A percentile compares a stretch with the other conserved stretches of the same genome.
Evolutionary conservation across 345 rosid genomes (phyloP).

Genomic region (Euclidium syriacum): DNA sequence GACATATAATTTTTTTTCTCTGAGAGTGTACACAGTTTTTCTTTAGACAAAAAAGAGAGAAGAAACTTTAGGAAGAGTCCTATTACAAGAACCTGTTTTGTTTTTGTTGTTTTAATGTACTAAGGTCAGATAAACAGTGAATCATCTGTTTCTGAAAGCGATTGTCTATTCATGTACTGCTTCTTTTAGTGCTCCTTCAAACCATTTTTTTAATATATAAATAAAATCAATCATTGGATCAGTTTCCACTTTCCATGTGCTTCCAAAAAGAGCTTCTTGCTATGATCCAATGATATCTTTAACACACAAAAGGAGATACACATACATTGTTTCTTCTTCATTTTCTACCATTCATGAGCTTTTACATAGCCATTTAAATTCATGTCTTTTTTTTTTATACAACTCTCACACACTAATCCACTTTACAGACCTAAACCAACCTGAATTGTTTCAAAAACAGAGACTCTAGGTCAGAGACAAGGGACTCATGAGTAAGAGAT

Average conservation of each 20-base stretch:
- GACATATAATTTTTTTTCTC: neutral
- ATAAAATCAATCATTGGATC: constrained; percentile 29
- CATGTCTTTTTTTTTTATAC: neutral
- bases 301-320: no score
- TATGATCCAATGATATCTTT: constrained; percentile 14
- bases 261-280: constrained; percentile 25
- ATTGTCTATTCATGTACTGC: constrained; percentile 30
- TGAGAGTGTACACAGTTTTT: neutral
- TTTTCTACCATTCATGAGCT: neutral
- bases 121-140: constrained; percentile 35
- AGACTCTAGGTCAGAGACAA: neutral
- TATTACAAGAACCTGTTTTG: constrained; percentile 17
- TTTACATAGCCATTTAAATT: neutral
- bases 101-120: constrained; percentile 29
- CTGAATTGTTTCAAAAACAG: neutral
- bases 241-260: constrained; percentile 31
- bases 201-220: neutral
- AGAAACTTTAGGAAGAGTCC: constrained; percentile 1
- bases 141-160: constrained; percentile 26
- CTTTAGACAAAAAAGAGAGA: constrained; percentile 13
- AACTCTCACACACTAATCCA: neutral
- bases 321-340: constrained; percentile 16
- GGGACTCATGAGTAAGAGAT: constrained; percentile 6
- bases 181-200: constrained; percentile 33
- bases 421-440: neutral